A percentile compares a stretch with the other conserved stretches of the same genome.
Evolutionary conservation across 345 rosid species (phyloP).

Genomic region (Dipteronia dyeriana): DNA sequence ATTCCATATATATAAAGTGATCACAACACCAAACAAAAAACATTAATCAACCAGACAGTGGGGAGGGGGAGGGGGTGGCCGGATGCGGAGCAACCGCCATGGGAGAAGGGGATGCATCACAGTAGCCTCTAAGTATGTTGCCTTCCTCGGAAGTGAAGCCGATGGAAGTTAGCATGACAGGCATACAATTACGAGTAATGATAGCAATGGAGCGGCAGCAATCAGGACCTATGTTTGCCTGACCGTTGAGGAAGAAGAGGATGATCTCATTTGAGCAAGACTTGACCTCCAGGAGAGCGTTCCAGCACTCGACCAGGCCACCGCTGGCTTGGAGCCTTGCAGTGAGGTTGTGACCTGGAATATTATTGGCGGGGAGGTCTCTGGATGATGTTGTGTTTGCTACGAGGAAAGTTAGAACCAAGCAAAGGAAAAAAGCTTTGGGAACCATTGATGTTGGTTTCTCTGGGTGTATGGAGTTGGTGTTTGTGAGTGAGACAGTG

Average conservation of each 20-base stretch:
- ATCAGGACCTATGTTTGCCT: slow-evolving; percentile 47
- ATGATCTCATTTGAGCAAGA: slow-evolving; percentile 78
- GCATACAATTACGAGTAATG: slow-evolving; percentile 71
- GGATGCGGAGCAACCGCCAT: slow-evolving; percentile 23
- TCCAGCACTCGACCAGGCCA: slow-evolving; percentile 66
- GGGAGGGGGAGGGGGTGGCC: slow-evolving; percentile 26
- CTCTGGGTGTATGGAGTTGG: too few species aligned
- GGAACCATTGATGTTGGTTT: slow-evolving; percentile 17
- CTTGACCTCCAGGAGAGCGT: slow-evolving; percentile 62
- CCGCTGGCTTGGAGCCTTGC: slow-evolving; percentile 44
- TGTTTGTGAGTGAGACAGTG: not conserved
- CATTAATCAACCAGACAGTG: not conserved
- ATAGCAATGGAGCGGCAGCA: slow-evolving; percentile 64
- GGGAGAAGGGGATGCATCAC: slow-evolving; percentile 40
- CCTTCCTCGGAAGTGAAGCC: slow-evolving; percentile 64
- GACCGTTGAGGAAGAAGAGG: slow-evolving; percentile 57
- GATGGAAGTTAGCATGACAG: slow-evolving; percentile 70
- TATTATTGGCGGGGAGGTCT: slow-evolving; percentile 4
- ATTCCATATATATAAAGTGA: not conserved
- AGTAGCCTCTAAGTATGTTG: slow-evolving; percentile 57
- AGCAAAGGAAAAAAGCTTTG: slow-evolving; percentile 7
- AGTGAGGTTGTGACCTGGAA: slow-evolving; percentile 27
- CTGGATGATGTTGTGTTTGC: slow-evolving; percentile 20
- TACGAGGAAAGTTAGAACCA: slow-evolving; percentile 28
- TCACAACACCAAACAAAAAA: not conserved